Conservation (phyloP, 2,329 filamentous ascomycete species). For the Aspergillus amoenus region DNA sequence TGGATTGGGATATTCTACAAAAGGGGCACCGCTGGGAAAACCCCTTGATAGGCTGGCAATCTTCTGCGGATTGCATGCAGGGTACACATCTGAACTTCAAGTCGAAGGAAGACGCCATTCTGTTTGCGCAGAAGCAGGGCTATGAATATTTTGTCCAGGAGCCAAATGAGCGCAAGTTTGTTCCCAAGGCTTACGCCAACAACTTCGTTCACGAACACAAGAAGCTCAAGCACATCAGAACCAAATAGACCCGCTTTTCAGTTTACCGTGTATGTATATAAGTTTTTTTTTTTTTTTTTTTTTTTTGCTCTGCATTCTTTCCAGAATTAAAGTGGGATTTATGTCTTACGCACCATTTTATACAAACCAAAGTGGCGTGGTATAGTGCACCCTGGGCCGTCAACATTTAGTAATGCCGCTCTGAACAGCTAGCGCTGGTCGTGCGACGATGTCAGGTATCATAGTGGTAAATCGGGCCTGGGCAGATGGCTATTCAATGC, state of each 20-base stretch:
- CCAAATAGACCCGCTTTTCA: constrained; percentile 60
- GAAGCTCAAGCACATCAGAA: constrained; percentile 84
- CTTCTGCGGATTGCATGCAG: constrained; percentile 91
- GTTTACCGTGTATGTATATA: constrained; percentile 44
- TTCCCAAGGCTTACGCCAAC: constrained; percentile 93
- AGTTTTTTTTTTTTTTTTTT: constrained; percentile 14
- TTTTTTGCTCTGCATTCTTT: constrained; percentile 19
- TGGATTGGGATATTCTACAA: constrained; percentile 94
- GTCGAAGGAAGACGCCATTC: constrained; percentile 89
- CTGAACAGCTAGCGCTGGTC: no score
- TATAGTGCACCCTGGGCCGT: not conserved
- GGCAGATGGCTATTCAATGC: no score
- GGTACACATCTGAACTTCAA: constrained; percentile 89
- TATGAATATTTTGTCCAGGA: constrained; percentile 99
- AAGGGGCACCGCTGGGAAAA: constrained; percentile 99
- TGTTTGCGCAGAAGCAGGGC: constrained; percentile 96
- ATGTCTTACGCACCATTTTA: not conserved
- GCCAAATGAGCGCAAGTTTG: constrained; percentile 81
- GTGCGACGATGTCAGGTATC: no score
- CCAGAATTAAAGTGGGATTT: constrained; percentile 15
- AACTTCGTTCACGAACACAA: constrained; percentile 85
- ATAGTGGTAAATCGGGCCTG: no score
- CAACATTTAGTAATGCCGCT: no score
- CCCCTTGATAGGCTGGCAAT: constrained; percentile 97
- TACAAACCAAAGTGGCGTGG: not conserved